Evolutionary conservation across 2,329 filamentous ascomycete species (phyloP), one percentile per base, ranked within the genome.

Genomic region (Trematosphaeria pertusa): DNA sequence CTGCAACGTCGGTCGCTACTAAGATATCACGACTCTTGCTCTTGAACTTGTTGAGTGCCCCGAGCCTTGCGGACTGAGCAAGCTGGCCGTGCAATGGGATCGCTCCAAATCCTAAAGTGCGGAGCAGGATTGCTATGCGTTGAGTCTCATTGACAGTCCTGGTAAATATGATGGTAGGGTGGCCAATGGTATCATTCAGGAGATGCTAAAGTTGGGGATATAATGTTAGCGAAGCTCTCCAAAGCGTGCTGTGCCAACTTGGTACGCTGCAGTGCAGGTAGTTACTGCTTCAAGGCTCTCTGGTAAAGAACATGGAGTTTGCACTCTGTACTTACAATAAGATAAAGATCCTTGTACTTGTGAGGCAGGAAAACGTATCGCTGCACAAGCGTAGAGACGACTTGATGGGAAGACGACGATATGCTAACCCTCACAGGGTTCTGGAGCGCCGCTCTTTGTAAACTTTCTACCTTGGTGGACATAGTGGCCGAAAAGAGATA

Each of bases 31-130:
- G 81, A n/a, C 82, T 84, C 6, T 87, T 85, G 3, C 87, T 80
- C 43, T 88, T 86, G 80, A 99, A 97, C 70, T 97, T 97, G 69
- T 88, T 89, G 7, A 99, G 78, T 0, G 94, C 89, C 5, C 91
- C 92, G 1, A 97, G 77, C 58, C 94, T 90, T 12, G 89, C 82
- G 1, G 89, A 89, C 70, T 99, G 94, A 1, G 86, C 91, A 39
- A 99, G 83, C 67, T 96, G 90, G 7, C 93, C 94, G 73, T 99
- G 93, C 0, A 99, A 81, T 0, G 94, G 93, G 50, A 97, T 94
- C 3, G 92, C 93, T 31, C 87, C 87, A 66, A 97, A 94, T 20
- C 92, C 93, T 3, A 99, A 83, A 0, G 87, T 82, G 37, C 93
- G 86, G 2, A 97, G 81, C 12, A 99, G 74, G 62, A 96, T 88